A percentile compares a stretch with the other conserved stretches of the same genome.
These are phyloP conservation scores for Yamagishiella unicocca DNA, from an alignment of 139 green algal genomes.

Conservation along the genomic window DNA sequence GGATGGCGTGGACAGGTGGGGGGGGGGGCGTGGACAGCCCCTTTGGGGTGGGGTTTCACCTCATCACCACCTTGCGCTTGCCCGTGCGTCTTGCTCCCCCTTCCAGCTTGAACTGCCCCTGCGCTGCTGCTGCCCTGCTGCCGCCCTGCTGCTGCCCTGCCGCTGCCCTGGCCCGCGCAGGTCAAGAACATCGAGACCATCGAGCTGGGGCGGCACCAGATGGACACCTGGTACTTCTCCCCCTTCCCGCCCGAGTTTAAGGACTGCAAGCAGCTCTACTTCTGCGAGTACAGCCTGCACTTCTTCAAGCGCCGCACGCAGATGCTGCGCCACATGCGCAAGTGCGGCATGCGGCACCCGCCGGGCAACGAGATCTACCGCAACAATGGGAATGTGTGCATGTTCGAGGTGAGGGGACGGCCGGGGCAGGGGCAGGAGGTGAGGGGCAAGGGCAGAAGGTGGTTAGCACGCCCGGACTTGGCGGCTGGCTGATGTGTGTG, in stretches of 20 bases:
- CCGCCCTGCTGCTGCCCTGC: neutral
- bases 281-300: conserved; percentile 96
- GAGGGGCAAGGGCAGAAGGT: no score
- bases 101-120: neutral
- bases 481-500: no score
- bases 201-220: conserved; percentile 93
- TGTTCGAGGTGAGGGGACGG: conserved; percentile 89
- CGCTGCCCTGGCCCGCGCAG: conserved; percentile 19
- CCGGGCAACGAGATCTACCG: conserved; percentile 99
- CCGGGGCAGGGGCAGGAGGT: no score
- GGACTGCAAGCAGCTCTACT: conserved; percentile 96
- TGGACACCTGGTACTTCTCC: conserved; percentile 99
- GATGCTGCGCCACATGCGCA: conserved; percentile 93
- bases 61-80: neutral
- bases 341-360: conserved; percentile 84
- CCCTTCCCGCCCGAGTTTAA: conserved; percentile 94
- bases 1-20: neutral
- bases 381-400: conserved; percentile 85
- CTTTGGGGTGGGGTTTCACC: neutral
- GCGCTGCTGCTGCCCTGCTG: neutral
- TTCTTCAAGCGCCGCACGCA: conserved; percentile 87
- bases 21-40: neutral
- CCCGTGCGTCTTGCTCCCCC: neutral
- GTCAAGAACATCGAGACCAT: conserved; percentile 97
- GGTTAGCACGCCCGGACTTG: no score